Base-by-base conservation (phyloP, 108 stramenopile genomes). In the Cyclostephanos invisitatus region DNA sequence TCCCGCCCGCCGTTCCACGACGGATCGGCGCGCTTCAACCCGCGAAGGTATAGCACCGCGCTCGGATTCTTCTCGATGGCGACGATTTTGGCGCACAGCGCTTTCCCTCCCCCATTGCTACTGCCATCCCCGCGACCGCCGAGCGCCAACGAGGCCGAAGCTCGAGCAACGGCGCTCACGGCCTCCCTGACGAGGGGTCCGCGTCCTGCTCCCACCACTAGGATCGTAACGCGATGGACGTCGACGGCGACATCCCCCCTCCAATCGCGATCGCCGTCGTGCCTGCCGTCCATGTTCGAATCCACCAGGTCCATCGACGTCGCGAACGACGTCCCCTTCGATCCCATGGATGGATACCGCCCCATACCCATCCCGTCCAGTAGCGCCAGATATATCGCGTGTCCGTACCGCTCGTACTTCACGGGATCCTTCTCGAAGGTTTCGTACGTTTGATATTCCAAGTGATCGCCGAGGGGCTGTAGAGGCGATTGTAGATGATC, bases 11-110 rank as follows among this genome's bases (percentile, higher is more conserved):
- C 83, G 40, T 75, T 78, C 97, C 97, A 98, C 9, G 80, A 71
- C 3, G 56, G 66, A 66, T 96, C 85, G 47, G 55, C 38, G 28
- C 50, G 63, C 49, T 83, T 88, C 82, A 90, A 83, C 49, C 89
- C 84, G 28, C 94, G 72, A 9, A 99, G 86, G 46, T 96, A 98
- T n/a, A 98, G 72, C 11, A 99, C 85, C 20, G 99, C 99, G 37
- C 96, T 96, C 2, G 97, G 95, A 73, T 99, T 99, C 87, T 98
- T 98, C 75, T 98, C 97, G 32, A 98, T 85, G 20, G 96, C 97
- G 55, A 77, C 68, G 17, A 95, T 77, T 27, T 75, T 77, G n/a
- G 88, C 71, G 36, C 64, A 35, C 0, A 86, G 25, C 18, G 68
- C 77, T 25, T 53, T 58, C 3, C 64, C 18, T 25, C 42, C 15